Base-by-base conservation (phyloP, 1,284 basidiomycete species). In the Puccinia triticina region DNA sequence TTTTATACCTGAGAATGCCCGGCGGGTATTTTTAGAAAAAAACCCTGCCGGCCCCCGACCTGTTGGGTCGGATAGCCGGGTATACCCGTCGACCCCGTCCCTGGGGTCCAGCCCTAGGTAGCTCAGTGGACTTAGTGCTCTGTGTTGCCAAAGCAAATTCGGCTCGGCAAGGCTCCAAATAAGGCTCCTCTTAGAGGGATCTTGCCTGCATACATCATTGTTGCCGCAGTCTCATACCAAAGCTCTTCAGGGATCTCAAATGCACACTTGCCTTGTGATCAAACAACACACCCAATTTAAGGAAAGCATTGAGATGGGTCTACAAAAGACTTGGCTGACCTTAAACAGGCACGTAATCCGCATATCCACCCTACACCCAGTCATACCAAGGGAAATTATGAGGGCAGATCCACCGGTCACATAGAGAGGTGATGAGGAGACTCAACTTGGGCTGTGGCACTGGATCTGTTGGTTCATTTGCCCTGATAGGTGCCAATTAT, bases 121-220 rank as follows among this genome's bases (percentile, higher is more conserved):
- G n/a, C n/a, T n/a, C n/a, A n/a, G n/a, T n/a, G n/a, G n/a, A n/a
- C n/a, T n/a, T n/a, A n/a, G n/a, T n/a, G n/a, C n/a, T n/a, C n/a
- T n/a, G n/a, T n/a, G n/a, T n/a, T n/a, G n/a, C n/a, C n/a, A n/a
- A n/a, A n/a, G n/a, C n/a, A n/a, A n/a, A n/a, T n/a, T n/a, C n/a
- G n/a, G n/a, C n/a, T n/a, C n/a, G n/a, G n/a, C n/a, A n/a, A n/a
- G n/a, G n/a, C n/a, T n/a, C n/a, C n/a, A n/a, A n/a, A n/a, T n/a
- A n/a, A n/a, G n/a, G n/a, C n/a, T n/a, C n/a, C n/a, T n/a, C n/a
- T n/a, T n/a, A n/a, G n/a, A n/a, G n/a, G n/a, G n/a, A n/a, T 69
- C 77, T 79, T 71, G 72, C 77, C 77, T 5, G 77, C 77, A 79
- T 66, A 72, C 78, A 81, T 81, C 78, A 81, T 81, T 18, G 78